Base-by-base conservation (phyloP, 2,329 filamentous ascomycete genomes). In the Graphilbum fragrans region DNA sequence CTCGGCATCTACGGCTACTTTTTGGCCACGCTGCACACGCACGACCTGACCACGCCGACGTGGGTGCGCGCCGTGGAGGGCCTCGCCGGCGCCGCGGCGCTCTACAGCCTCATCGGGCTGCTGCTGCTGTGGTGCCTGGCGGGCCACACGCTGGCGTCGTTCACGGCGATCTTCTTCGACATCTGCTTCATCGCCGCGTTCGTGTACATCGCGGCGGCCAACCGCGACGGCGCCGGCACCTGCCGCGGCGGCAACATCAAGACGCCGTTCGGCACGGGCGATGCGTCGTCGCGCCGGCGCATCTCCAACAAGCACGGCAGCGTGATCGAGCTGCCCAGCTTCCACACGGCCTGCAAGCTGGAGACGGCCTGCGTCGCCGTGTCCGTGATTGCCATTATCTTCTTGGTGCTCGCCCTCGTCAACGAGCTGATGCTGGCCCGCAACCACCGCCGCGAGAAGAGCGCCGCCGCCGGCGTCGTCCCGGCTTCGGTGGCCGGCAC, bases 1-100 rank as follows among this genome's bases (percentile, higher is more conserved):
- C 73, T 95, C 47, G 82, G 74, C 50, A 74, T 92, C 54, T 88
- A 82, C 69, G 80, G 79, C 38, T 94, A 93, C 69, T 93, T 87
- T 69, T 75, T 95, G 38, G 77, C 82, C 9, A 72, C 82, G 9
- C 73, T 88, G 14, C 58, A 72, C 47, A 74, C 80, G 53, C 76
- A 86, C 61, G 53, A 77, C 50, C 59, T 80, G 14, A 43, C 54
- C 44, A 87, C 88, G 49, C 66, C 72, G 17, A 74, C 61, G 50
- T 80, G 74, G 64, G 64, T 81, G 45, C 78, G 80, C 42, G 85
- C 84, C 22, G 83, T 92, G 42, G 79, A 80, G 54, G 86, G 85
- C 48, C 79, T 95, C 45, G 72, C 84, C 0, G 88, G 87, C 39
- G 71, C 72, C 2, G 84, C 77, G 3, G 73, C 80, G 0, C 56